phyloP scores from a whole-genome alignment of 2,329 filamentous ascomycete genomes.

The Dryadomyces sulphureus region DNA sequence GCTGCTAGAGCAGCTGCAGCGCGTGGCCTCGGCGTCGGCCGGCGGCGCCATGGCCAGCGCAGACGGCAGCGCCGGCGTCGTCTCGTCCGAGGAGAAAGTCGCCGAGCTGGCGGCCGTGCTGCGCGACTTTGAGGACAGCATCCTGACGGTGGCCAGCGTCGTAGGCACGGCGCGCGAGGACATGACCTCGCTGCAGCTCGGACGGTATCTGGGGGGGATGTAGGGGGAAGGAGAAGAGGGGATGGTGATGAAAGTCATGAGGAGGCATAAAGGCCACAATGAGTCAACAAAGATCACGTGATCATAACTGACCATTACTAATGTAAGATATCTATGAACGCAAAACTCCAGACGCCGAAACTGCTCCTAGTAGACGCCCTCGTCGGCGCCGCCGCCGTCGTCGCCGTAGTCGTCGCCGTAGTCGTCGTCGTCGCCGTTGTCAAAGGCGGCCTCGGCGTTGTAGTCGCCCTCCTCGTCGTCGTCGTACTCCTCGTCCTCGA shows the following conservation, averaged over 20 bases:
- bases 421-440: conserved; percentile 39
- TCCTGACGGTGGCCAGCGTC: conserved; percentile 46
- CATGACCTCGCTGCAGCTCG: conserved; percentile 41
- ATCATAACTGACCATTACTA: too few relatives aligned
- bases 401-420: conserved; percentile 31
- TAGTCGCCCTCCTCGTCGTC: conserved; percentile 48
- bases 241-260: not conserved
- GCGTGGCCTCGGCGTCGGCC: conserved; percentile 18
- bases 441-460: conserved; percentile 46
- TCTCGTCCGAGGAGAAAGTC: conserved; percentile 27
- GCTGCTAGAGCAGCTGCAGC: conserved; percentile 44
- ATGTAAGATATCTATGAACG: not conserved
- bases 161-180: conserved; percentile 45
- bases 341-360: not conserved
- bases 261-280: not conserved
- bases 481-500: conserved; percentile 35
- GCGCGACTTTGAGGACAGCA: conserved; percentile 49
- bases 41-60: conserved; percentile 18
- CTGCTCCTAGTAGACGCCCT: conserved; percentile 11
- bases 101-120: conserved; percentile 42
- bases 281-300: too few relatives aligned
- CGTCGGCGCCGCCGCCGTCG: conserved; percentile 25
- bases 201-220: conserved; percentile 25
- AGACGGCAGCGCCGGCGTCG: conserved; percentile 10
- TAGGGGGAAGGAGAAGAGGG: conserved; percentile 8